Percentiles rank a stretch among this genome's conserved stretches.
Conservation (phyloP, 768 basidiomycete genomes). For the Sporobolomyces phaffii region DNA sequence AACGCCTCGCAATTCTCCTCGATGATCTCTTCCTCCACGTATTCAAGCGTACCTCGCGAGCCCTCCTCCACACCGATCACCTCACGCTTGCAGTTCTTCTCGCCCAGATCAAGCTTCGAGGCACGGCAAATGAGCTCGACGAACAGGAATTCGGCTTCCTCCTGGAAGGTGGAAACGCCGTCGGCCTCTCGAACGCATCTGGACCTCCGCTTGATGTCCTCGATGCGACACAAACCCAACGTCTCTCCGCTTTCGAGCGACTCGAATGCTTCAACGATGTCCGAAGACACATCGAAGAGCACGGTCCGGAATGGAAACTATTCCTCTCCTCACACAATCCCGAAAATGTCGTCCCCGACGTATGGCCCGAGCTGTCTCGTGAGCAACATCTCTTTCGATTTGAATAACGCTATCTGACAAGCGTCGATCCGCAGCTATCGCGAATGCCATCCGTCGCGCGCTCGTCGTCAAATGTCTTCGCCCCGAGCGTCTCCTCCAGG, state of each 20-base stretch:
- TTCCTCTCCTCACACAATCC: constrained; percentile 66
- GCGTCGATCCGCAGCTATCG: constrained; percentile 8
- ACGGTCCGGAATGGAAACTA: constrained; percentile 62
- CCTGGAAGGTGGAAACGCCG: constrained; percentile 74
- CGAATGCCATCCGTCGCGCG: constrained; percentile 60
- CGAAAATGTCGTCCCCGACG: constrained; percentile 63
- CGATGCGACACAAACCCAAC: constrained; percentile 61
- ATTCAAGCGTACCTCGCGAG: constrained; percentile 81
- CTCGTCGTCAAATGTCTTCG: constrained; percentile 83
- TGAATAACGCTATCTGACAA: too few relatives aligned
- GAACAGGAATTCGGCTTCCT: constrained; percentile 59
- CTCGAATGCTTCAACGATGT: constrained; percentile 73
- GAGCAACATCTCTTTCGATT: constrained; percentile 45
- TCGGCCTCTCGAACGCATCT: constrained; percentile 40
- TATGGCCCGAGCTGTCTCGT: constrained; percentile 71
- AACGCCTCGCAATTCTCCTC: constrained; percentile 70
- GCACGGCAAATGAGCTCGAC: constrained; percentile 16
- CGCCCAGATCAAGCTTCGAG: constrained; percentile 59
- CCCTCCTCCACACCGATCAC: constrained; percentile 81
- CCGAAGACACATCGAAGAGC: constrained; percentile 55
- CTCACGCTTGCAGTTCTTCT: constrained; percentile 84
- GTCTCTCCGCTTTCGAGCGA: constrained; percentile 65
- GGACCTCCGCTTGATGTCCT: constrained; percentile 52
- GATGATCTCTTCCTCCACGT: constrained; percentile 83
- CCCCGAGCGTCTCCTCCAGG: constrained; percentile 82